These are phyloP conservation scores for Barnettozyma populi DNA, from an alignment of 805 yeast species.

Conservation along the genomic window DNA sequence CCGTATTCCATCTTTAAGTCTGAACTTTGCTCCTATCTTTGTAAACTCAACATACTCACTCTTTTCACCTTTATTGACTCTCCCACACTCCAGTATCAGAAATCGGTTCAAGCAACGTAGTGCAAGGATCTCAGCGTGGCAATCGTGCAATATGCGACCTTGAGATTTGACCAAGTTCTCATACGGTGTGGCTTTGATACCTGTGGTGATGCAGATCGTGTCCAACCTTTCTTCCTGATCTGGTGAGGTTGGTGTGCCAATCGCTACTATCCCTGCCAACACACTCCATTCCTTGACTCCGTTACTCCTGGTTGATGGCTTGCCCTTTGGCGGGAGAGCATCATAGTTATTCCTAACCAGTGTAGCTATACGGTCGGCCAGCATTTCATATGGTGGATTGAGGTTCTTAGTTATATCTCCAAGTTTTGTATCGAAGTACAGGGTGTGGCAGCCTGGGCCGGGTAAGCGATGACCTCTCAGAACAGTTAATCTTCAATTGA, in stretches of 20 bases:
- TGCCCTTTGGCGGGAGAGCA: conserved; percentile 37
- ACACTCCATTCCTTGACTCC: conserved; percentile 80
- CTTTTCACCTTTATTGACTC: conserved; percentile 1
- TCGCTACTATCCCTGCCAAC: conserved; percentile 63
- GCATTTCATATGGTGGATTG: not conserved
- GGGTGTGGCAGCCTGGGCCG: too few species aligned
- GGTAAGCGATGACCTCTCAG: not conserved
- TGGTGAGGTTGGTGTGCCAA: conserved; percentile 13
- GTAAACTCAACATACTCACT: conserved; percentile 11
- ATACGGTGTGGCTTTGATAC: conserved; percentile 75
- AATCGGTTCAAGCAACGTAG: conserved; percentile 59
- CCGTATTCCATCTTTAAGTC: conserved; percentile 32
- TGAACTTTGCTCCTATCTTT: conserved; percentile 17
- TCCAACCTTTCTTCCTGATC: conserved; percentile 14
- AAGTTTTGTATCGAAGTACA: too few species aligned
- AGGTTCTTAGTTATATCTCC: not conserved
- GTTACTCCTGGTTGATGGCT: conserved; percentile 57
- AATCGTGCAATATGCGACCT: conserved; percentile 75
- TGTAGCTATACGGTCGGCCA: conserved; percentile 7
- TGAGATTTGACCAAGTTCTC: conserved; percentile 32
- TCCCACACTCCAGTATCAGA: conserved; percentile 16
- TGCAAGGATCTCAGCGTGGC: conserved; percentile 84
- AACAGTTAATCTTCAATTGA: too few species aligned
- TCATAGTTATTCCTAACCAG: conserved; percentile 1
- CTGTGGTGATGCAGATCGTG: conserved; percentile 61